Conservation (phyloP, 495 filamentous ascomycete species). For the Immersiella caudata region DNA sequence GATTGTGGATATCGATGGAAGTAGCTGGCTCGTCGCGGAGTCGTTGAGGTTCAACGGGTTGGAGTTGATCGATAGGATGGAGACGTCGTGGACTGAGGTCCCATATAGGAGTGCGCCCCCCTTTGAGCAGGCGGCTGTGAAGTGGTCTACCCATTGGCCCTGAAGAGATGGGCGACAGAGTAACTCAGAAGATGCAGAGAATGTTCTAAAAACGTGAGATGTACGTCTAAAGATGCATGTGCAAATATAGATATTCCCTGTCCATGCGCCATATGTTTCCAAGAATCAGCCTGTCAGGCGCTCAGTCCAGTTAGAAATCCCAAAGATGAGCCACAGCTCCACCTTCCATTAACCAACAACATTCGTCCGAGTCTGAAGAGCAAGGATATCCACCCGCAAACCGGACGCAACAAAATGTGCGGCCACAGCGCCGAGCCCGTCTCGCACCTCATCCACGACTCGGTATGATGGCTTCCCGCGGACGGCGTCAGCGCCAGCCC, state of each 20-base stretch:
- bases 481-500: background rate
- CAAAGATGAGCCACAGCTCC: too few species aligned
- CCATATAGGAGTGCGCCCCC: background rate
- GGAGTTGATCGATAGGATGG: background rate
- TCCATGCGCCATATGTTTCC: too few species aligned
- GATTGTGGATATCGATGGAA: background rate
- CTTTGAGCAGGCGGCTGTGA: too few species aligned
- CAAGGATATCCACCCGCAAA: background rate
- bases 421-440: background rate
- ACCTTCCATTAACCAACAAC: background rate
- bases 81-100: constrained; percentile 4
- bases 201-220: too few species aligned
- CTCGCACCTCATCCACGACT: background rate
- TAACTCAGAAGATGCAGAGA: too few species aligned
- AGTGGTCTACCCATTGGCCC: too few species aligned
- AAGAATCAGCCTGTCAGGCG: too few species aligned
- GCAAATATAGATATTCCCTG: too few species aligned
- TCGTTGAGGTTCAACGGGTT: constrained; percentile 3
- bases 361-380: background rate
- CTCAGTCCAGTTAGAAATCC: too few species aligned
- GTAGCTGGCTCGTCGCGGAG: constrained; percentile 3
- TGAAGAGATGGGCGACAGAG: too few species aligned
- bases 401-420: background rate
- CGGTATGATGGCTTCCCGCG: background rate
- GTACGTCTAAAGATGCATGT: too few species aligned